These are phyloP conservation scores for cucumber (Cucumis sativus) DNA, from an alignment of 306 rosid species.

Conservation along the genomic window Cucumber_9930_V3 NC_026655.2:17249001-17249500, in stretches of 20 bases:
- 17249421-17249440: no score
- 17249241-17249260: background rate
- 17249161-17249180: slow-evolving; percentile 12
- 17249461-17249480: no score
- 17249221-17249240: background rate
- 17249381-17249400: no score
- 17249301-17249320: background rate
- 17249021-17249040: slow-evolving; percentile 8
- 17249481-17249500: no score
- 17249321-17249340: slow-evolving; percentile 20
- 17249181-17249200: slow-evolving; percentile 23
- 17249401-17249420: no score
- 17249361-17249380: background rate
- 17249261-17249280: background rate
- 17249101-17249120: slow-evolving; percentile 7
- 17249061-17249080: background rate
- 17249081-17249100: background rate
- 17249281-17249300: slow-evolving; percentile 9
- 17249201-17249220: background rate
- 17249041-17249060: background rate
- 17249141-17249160: slow-evolving; percentile 14
- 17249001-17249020: background rate
- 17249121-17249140: slow-evolving; percentile 1
- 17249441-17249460: no score
- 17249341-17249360: slow-evolving; percentile 21